Conservation (phyloP, 208 protist genomes). For the Angomonas ambiguus region DNA sequence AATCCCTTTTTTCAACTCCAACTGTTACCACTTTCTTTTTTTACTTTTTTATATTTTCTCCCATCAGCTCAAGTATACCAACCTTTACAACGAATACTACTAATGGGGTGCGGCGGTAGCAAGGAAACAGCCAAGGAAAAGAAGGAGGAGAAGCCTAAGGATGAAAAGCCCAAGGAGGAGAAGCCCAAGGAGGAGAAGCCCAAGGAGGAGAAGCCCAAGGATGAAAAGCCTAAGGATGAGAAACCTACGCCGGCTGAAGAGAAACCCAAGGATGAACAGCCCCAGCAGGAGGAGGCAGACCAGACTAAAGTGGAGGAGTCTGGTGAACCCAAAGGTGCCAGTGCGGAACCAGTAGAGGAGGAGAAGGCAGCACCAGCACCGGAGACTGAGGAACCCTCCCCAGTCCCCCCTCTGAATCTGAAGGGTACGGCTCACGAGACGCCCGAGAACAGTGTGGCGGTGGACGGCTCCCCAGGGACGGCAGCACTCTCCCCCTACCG, state of each 20-base stretch:
- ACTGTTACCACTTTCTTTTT: neutral
- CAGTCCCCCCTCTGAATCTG: neutral
- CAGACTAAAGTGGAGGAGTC: neutral
- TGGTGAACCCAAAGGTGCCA: neutral
- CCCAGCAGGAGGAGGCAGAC: neutral
- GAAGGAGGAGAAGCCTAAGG: constrained; percentile 12
- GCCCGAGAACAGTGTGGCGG: neutral
- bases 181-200: neutral
- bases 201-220: neutral
- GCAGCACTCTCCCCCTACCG: neutral
- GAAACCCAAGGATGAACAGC: neutral
- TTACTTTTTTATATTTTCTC: neutral
- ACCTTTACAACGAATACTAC: neutral
- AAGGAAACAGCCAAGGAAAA: constrained; percentile 21
- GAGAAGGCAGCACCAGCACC: constrained; percentile 9
- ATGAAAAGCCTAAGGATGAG: neutral
- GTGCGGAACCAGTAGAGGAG: constrained; percentile 4
- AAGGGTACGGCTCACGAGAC: neutral
- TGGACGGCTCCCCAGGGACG: neutral
- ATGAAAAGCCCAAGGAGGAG: constrained; percentile 1
- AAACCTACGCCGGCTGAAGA: neutral
- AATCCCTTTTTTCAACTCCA: constrained; percentile 8
- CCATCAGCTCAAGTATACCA: neutral
- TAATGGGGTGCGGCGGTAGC: constrained; percentile 39
- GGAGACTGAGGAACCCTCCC: constrained; percentile 2